Evolutionary conservation across 352 stramenopile genomes (phyloP).

Genomic region (Bremia lactucae): DNA sequence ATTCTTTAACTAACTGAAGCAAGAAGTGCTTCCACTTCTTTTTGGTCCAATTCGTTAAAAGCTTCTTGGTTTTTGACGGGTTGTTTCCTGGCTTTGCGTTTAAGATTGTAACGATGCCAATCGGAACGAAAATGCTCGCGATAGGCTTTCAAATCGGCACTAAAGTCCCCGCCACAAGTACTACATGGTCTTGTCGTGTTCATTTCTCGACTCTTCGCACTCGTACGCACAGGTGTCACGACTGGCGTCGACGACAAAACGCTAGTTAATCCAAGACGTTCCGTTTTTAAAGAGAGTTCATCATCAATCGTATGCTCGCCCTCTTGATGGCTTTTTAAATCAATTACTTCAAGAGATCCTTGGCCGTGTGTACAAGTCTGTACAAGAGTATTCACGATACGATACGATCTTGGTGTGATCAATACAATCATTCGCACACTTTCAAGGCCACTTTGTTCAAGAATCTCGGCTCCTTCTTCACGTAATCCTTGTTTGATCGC

Average conservation of each 20-base stretch:
- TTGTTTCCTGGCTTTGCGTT: constrained; percentile 88
- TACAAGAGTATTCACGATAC: constrained; percentile 59
- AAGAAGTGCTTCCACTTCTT: constrained; percentile 56
- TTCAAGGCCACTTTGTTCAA: constrained; percentile 52
- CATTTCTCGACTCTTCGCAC: constrained; percentile 5
- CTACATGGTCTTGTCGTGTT: constrained; percentile 74
- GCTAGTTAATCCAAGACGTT: constrained; percentile 42
- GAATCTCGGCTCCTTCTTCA: constrained; percentile 52
- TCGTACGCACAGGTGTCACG: constrained; percentile 3
- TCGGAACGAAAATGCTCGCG: constrained; percentile 92
- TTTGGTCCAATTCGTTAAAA: constrained; percentile 40
- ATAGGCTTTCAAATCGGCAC: constrained; percentile 70
- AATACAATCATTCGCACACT: constrained; percentile 53
- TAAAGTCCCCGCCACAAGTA: constrained; percentile 89
- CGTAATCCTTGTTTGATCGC: constrained; percentile 49
- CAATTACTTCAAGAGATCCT: constrained; percentile 86
- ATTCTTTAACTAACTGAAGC: constrained; percentile 54
- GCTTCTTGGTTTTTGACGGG: constrained; percentile 56
- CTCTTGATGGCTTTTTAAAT: constrained; percentile 88
- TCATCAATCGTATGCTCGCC: constrained; percentile 86
- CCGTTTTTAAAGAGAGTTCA: constrained; percentile 84
- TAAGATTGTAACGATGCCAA: constrained; percentile 96
- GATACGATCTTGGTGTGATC: constrained; percentile 69
- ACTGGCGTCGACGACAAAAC: constrained; percentile 5
- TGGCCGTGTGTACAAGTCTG: constrained; percentile 39